Evolutionary conservation across 202 grass and related monocot species (phyloP), one percentile per base, ranked within the genome.

Genomic region (Setaria italica): DNA sequence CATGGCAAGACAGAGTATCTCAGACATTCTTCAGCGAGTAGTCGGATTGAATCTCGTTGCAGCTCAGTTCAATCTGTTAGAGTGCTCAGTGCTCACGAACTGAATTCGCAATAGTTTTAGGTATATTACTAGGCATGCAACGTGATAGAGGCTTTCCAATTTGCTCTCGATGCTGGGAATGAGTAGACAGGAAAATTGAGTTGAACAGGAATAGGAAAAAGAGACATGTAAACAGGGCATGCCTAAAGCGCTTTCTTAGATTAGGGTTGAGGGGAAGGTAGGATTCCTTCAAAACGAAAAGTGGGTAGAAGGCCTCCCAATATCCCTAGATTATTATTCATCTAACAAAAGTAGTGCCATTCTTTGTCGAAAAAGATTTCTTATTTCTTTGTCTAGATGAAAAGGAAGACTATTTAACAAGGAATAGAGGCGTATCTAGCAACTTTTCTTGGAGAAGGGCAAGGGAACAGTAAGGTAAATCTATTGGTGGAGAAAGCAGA

Each of bases 31-130:
- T 65, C 4, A 62, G 58, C 25, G 9, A 62, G 21, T 62, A 21
- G 55, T n/a, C 19, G 55, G 6, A 58, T 62, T 30, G 58, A 7
- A 8, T 12, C 2, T 30, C 58, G 30, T 32, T 63, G 11, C 29
- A 32, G 25, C 11, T 4, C 60, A 32, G 11, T 13, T 62, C 59
- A 32, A 32, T 62, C 25, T 63, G 29, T 63, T 13, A 29, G n/a
- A 59, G 2, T 10, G 19, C n/a, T 59, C 56, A 21, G 2, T 25
- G 19, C n/a, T 59, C 56, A 10, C 56, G 9, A 25, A 59, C 25
- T 13, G 60, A 63, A 63, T 63, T 63, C 34, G 62, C 62, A 34
- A 64, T 64, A 65, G 32, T 16, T 65, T 65, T 65, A 65, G 13
- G 32, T 3, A 5, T 12, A 7, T 63, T 15, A 63, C 11, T 21